Percentiles rank a stretch among this genome's conserved stretches.
These are phyloP conservation scores for Kluyveromyces wickerhamii DNA, from an alignment of 805 yeast genomes.

Conservation along the genomic window DNA sequence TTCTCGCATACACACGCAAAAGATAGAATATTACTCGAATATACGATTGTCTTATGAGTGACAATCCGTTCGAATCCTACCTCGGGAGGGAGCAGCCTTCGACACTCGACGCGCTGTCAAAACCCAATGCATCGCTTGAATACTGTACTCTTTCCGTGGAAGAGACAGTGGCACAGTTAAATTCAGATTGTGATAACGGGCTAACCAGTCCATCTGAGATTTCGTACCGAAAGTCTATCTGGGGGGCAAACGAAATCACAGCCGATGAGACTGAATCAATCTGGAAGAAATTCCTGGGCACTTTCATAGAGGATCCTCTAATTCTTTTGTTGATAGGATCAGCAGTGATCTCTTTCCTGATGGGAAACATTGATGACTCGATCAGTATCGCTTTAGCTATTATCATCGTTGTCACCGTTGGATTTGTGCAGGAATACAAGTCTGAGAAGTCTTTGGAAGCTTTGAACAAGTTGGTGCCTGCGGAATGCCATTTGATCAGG, in stretches of 20 bases:
- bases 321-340: conserved; percentile 84
- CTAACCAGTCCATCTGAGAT: conserved; percentile 64
- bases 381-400: conserved; percentile 90
- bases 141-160: conserved; percentile 55
- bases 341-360: conserved; percentile 73
- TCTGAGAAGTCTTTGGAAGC: conserved; percentile 94
- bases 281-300: conserved; percentile 62
- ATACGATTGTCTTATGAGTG: no score
- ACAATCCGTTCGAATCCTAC: conserved; percentile 25
- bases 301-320: conserved; percentile 85
- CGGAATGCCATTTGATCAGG: conserved; percentile 88
- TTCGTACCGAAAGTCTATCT: conserved; percentile 56
- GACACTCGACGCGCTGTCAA: conserved; percentile 23
- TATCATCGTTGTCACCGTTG: conserved; percentile 88
- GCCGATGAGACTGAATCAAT: conserved; percentile 71
- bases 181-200: conserved; percentile 56
- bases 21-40: no score
- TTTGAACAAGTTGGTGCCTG: conserved; percentile 86
- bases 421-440: conserved; percentile 94
- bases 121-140: conserved; percentile 48
- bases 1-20: no score
- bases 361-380: conserved; percentile 97
- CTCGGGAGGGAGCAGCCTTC: conserved; percentile 11
- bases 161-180: conserved; percentile 55
- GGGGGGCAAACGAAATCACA: conserved; percentile 75